Conservation (phyloP, 2,329 filamentous ascomycete genomes). For the Paracamarosporium sp. region DNA sequence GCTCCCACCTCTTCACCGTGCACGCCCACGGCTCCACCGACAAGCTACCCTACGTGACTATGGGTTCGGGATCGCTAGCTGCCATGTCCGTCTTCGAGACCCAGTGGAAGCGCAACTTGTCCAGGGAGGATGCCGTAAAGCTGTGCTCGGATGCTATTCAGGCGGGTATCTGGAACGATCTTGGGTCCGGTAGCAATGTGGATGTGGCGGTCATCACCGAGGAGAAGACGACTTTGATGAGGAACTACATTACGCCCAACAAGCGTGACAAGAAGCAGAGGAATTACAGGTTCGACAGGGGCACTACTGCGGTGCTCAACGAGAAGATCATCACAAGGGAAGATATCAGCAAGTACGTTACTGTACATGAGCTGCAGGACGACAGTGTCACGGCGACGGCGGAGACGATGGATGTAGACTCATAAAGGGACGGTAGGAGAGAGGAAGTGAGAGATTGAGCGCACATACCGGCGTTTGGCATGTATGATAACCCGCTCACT, state of each 20-base stretch:
- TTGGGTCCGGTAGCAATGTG: constrained; percentile 96
- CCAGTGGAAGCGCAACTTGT: constrained; percentile 83
- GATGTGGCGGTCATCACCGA: constrained; percentile 95
- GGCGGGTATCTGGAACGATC: constrained; percentile 98
- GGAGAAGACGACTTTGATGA: constrained; percentile 91
- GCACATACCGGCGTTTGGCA: constrained; percentile 20
- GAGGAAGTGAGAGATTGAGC: neutral
- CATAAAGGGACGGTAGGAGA: constrained; percentile 27
- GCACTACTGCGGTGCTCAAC: constrained; percentile 94
- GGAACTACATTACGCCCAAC: constrained; percentile 94
- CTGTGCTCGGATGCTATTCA: constrained; percentile 86
- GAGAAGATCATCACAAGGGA: constrained; percentile 95
- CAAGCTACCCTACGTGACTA: constrained; percentile 98
- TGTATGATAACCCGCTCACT: constrained; percentile 25
- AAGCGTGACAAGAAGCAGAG: constrained; percentile 88
- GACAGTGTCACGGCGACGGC: constrained; percentile 67
- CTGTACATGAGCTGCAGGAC: constrained; percentile 81
- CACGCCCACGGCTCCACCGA: constrained; percentile 98
- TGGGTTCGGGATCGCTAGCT: constrained; percentile 94
- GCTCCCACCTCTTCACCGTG: constrained; percentile 94
- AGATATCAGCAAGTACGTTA: constrained; percentile 93
- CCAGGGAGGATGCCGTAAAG: constrained; percentile 80
- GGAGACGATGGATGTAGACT: constrained; percentile 71
- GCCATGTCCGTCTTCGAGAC: constrained; percentile 99
- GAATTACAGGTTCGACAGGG: constrained; percentile 88